These are phyloP conservation scores for Saccharomycopsis babjevae DNA, from an alignment of 805 yeast species.

Conservation along the genomic window DNA sequence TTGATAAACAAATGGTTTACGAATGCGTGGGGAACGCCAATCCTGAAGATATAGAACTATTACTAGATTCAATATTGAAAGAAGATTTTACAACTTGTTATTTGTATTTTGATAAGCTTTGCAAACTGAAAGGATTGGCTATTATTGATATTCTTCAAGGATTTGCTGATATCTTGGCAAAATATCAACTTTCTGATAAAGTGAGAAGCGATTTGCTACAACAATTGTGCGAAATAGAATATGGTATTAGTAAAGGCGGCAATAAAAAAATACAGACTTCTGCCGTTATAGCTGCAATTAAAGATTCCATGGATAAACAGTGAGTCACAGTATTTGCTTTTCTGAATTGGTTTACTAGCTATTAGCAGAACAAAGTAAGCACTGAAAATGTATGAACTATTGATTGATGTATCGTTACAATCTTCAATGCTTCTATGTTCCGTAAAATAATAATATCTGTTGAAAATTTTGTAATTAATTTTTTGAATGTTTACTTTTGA, in stretches of 20 bases:
- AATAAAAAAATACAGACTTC: constrained; percentile 82
- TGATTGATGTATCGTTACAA: no score
- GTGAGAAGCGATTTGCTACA: constrained; percentile 57
- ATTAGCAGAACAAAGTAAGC: not conserved
- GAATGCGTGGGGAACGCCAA: constrained; percentile 95
- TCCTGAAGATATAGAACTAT: constrained; percentile 70
- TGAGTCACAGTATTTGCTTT: not conserved
- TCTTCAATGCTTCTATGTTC: no score
- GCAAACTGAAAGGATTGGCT: constrained; percentile 75
- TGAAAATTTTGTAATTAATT: no score
- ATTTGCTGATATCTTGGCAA: constrained; percentile 57
- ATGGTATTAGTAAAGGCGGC: constrained; percentile 86
- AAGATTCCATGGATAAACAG: constrained; percentile 43
- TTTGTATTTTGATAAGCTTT: constrained; percentile 53
- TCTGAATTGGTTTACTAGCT: not conserved
- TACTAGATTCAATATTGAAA: constrained; percentile 65
- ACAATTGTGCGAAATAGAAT: constrained; percentile 81
- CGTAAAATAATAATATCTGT: no score
- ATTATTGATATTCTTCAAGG: constrained; percentile 76
- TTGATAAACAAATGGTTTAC: constrained; percentile 68
- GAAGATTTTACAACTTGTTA: constrained; percentile 84
- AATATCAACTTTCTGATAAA: constrained; percentile 50
- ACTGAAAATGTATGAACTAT: no score
- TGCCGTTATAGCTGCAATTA: constrained; percentile 82
- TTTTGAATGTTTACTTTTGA: not conserved